Base-by-base conservation (phyloP, 805 yeast genomes). In the Grigorovia humatica region DNA sequence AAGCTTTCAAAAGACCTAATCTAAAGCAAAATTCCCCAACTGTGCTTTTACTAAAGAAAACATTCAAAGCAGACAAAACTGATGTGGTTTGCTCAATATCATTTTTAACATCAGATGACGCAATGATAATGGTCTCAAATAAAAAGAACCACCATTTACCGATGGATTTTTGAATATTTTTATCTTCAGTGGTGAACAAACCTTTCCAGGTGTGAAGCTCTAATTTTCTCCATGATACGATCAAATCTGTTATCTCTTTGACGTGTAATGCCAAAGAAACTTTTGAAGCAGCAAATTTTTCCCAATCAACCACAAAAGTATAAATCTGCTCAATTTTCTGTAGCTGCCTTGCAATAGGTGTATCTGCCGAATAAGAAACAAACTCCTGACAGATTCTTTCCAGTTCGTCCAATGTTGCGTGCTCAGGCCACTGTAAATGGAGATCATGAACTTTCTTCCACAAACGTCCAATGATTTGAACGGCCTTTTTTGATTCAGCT, bases 111-210 rank as follows among this genome's bases (percentile, higher is more conserved):
- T 62, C 57, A 2, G 55, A 60, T 15, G 71, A 65, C 8, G 80
- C 67, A 15, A 83, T 62, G 42, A 85, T 70, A n/a, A 89, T 76
- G 9, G 82, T 80, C 64, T 93, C 98, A 63, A 83, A 93, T 48
- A 93, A 71, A 63, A 89, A 81, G 70, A 83, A 93, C 95, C 96
- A 91, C 93, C 96, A 89, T 57, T 80, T 80, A 20, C 95, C 88
- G 47, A 82, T 69, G 7, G 67, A 72, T 46, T 71, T 72, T 52
- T 75, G 74, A 18, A 77, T 60, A 0, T 69, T 68, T 17, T 60
- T 56, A 48, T 81, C 84, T 63, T 88, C 96, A 52, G 79, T 76
- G 9, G 68, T 72, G 61, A 93, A 84, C 46, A 93, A 72, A 2
- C 81, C 72, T 48, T 82, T 82, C 97, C 98, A 93, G 1, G 95